These are phyloP conservation scores for Kandelia obovata DNA, from an alignment of 345 rosid genomes.

Conservation along the genomic window DNA sequence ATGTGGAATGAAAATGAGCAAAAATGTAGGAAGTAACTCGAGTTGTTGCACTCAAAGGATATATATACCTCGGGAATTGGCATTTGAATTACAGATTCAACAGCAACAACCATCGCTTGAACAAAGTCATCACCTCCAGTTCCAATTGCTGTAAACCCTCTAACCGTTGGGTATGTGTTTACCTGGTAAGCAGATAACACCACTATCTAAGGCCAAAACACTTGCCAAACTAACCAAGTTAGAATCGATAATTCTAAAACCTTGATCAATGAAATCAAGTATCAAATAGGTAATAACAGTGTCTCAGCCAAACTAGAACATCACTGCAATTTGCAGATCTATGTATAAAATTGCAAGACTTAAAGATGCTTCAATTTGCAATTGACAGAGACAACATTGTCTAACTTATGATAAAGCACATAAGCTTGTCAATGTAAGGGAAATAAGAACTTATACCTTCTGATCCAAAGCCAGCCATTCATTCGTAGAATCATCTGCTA, in stretches of 20 bases:
- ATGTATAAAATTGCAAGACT: no score
- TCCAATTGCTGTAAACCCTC: conserved; percentile 96
- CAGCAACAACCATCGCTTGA: conserved; percentile 94
- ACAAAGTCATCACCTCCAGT: conserved; percentile 98
- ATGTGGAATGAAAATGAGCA: neutral
- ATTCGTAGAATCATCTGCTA: conserved; percentile 74
- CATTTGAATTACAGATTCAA: conserved; percentile 85
- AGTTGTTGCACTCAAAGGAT: neutral
- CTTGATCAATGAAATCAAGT: neutral
- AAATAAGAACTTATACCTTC: conserved; percentile 50
- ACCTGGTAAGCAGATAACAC: conserved; percentile 46
- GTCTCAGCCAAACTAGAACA: no score
- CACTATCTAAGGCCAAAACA: conserved; percentile 4
- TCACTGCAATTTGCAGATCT: neutral
- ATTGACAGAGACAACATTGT: neutral
- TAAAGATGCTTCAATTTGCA: neutral
- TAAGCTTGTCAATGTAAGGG: neutral
- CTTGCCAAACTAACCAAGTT: neutral
- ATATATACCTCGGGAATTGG: conserved; percentile 75
- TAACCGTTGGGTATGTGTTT: conserved; percentile 85
- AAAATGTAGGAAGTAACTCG: neutral
- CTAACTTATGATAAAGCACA: neutral
- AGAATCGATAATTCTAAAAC: conserved; percentile 1
- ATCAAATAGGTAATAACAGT: no score
- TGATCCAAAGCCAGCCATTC: conserved; percentile 94